A percentile compares a stretch with the other conserved stretches of the same genome.
phyloP scores from a whole-genome alignment of 2,329 filamentous ascomycete genomes.

The Penicillium sp. region DNA sequence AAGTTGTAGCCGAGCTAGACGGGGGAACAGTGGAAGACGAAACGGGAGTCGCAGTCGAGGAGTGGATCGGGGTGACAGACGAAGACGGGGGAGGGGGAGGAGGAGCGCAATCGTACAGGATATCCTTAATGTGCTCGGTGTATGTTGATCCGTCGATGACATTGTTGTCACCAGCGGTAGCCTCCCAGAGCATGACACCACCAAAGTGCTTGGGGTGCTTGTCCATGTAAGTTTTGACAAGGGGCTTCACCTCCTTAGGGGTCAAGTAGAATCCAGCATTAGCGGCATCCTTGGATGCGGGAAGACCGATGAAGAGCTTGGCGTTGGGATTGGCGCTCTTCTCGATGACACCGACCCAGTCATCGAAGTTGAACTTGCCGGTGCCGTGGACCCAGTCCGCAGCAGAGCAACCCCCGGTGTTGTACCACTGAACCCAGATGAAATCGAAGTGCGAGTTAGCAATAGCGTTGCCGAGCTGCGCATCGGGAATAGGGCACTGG shows the following conservation, averaged over 20 bases:
- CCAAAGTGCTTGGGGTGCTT: slow-evolving; percentile 42
- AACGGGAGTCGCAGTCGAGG: slow-evolving; percentile 2
- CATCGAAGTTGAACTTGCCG: slow-evolving; percentile 40
- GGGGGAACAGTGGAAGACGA: background rate
- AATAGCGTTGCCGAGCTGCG: slow-evolving; percentile 41
- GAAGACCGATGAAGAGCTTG: slow-evolving; percentile 49
- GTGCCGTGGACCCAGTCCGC: slow-evolving; percentile 33
- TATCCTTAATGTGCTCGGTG: slow-evolving; percentile 42
- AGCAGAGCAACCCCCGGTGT: slow-evolving; percentile 46
- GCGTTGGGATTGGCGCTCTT: slow-evolving; percentile 35
- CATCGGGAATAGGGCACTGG: slow-evolving; percentile 46
- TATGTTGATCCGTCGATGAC: slow-evolving; percentile 39
- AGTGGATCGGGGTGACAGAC: slow-evolving; percentile 11
- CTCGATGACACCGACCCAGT: slow-evolving; percentile 38
- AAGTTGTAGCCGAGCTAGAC: background rate
- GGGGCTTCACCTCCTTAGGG: slow-evolving; percentile 37
- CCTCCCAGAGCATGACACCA: slow-evolving; percentile 55
- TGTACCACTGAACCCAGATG: slow-evolving; percentile 51
- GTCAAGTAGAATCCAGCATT: slow-evolving; percentile 39
- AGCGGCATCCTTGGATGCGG: slow-evolving; percentile 28
- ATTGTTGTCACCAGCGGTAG: slow-evolving; percentile 43
- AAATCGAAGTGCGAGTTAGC: slow-evolving; percentile 43
- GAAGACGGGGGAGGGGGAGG: slow-evolving; percentile 9
- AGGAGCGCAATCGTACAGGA: slow-evolving; percentile 27
- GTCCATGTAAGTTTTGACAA: slow-evolving; percentile 40